Evolutionary conservation across 75 land plant species (phyloP).

Genomic region (Adiantum capillusveneris): DNA sequence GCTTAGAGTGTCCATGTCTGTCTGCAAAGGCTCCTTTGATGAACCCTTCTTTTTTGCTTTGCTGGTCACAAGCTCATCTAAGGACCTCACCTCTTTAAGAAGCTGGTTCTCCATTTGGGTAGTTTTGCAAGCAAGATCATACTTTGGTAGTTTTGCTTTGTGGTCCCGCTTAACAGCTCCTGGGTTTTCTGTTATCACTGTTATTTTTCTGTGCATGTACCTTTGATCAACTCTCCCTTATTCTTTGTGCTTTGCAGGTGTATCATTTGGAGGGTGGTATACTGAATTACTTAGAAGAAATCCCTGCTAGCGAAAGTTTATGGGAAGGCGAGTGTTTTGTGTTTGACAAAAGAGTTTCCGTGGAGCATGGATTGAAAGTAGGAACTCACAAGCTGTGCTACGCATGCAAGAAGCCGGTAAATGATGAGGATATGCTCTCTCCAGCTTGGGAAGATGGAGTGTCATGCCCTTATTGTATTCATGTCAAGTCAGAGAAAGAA

Average conservation of each 20-base stretch:
- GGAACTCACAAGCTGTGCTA: slow-evolving; percentile 88
- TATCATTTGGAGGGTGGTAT: slow-evolving; percentile 97
- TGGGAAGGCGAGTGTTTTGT: slow-evolving; percentile 99
- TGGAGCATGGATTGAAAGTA: slow-evolving; percentile 75
- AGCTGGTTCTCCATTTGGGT: no score
- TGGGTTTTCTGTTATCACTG: no score
- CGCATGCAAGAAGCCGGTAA: slow-evolving; percentile 96
- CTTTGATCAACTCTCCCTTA: no score
- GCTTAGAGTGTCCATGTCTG: no score
- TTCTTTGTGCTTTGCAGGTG: slow-evolving; percentile 46
- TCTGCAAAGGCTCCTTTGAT: no score
- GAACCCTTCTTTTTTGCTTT: no score
- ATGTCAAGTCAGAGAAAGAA: slow-evolving; percentile 74
- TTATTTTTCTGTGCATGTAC: no score
- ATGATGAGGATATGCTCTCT: slow-evolving; percentile 67
- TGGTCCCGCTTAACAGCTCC: no score
- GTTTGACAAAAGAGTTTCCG: slow-evolving; percentile 95
- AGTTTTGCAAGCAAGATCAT: no score
- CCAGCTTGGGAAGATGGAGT: slow-evolving; percentile 90
- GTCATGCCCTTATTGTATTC: slow-evolving; percentile 81
- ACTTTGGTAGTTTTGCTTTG: no score
- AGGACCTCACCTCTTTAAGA: no score
- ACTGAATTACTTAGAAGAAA: slow-evolving; percentile 82
- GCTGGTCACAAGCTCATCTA: no score
- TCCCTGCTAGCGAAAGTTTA: slow-evolving; percentile 61